phyloP scores from a whole-genome alignment of 176 grass and related monocot species.

The Musa schizocarpa region DNA sequence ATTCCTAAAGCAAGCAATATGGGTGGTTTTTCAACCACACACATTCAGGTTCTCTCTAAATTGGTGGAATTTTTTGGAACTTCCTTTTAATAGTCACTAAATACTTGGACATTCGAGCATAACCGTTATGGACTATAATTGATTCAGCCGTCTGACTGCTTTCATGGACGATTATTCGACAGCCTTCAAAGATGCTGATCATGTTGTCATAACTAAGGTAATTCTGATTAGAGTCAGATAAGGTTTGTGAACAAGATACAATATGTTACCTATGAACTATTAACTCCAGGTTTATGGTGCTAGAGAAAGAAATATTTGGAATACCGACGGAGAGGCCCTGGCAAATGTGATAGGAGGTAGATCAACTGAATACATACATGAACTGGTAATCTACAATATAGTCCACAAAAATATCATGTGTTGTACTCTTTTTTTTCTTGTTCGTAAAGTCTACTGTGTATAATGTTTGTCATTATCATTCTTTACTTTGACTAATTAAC shows the following conservation, averaged over 20 bases:
- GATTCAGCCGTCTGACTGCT: slow-evolving; percentile 5
- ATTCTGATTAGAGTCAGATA: neutral
- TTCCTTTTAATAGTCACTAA: neutral
- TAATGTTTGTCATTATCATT: too few relatives aligned
- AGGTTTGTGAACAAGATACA: neutral
- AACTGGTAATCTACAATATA: slow-evolving; percentile 1
- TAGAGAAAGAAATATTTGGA: slow-evolving; percentile 17
- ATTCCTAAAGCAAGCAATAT: slow-evolving; percentile 1
- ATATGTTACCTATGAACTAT: neutral
- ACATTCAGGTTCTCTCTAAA: slow-evolving; percentile 12
- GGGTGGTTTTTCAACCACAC: slow-evolving; percentile 15
- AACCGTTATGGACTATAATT: neutral
- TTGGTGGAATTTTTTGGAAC: neutral
- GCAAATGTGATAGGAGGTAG: neutral
- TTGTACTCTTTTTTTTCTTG: neutral
- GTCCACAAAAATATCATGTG: neutral
- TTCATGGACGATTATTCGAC: slow-evolving; percentile 9
- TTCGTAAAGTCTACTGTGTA: neutral
- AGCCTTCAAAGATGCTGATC: neutral
- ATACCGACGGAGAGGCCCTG: neutral
- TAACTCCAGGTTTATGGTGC: slow-evolving; percentile 5
- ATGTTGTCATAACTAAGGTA: slow-evolving; percentile 17
- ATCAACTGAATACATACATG: slow-evolving; percentile 18
- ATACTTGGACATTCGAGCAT: neutral
- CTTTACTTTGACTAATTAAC: too few relatives aligned